These are phyloP conservation scores for Aspergillus ostianus DNA, from an alignment of 495 filamentous ascomycete species.

Conservation along the genomic window DNA sequence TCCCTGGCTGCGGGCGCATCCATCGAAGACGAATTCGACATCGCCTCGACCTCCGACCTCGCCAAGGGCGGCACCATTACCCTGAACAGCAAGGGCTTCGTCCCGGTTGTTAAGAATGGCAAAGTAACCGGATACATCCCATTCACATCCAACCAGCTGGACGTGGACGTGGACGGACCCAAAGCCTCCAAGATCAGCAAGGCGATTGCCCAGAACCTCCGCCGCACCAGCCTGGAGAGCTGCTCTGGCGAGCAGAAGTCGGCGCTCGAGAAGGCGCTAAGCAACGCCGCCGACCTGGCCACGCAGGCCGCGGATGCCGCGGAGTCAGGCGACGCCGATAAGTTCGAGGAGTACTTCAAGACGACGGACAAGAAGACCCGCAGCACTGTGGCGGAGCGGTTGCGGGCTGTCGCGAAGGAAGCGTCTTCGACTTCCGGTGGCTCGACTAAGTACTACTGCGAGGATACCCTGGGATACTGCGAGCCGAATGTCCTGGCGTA, in stretches of 20 bases:
- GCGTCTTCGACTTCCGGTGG: constrained; percentile 44
- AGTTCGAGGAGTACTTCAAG: constrained; percentile 63
- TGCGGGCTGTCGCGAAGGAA: constrained; percentile 48
- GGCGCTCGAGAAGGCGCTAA: constrained; percentile 46
- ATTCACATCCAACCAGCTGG: constrained; percentile 46
- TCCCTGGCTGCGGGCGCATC: constrained; percentile 54
- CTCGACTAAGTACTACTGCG: constrained; percentile 50
- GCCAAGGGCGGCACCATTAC: constrained; percentile 47
- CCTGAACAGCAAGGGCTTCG: constrained; percentile 50
- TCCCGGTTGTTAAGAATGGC: constrained; percentile 43
- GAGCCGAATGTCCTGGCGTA: constrained; percentile 53
- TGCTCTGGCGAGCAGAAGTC: constrained; percentile 45
- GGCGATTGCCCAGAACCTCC: constrained; percentile 41
- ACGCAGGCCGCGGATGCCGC: constrained; percentile 53
- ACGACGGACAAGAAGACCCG: constrained; percentile 42
- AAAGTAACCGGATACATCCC: constrained; percentile 44
- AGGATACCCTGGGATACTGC: constrained; percentile 50
- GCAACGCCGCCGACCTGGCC: constrained; percentile 50
- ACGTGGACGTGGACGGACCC: constrained; percentile 47
- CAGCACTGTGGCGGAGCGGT: constrained; percentile 49
- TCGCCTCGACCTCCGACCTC: constrained; percentile 57
- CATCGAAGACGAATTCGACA: constrained; percentile 55
- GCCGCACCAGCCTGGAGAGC: constrained; percentile 50
- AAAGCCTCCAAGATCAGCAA: constrained; percentile 47
- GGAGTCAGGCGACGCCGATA: constrained; percentile 42